Percentiles rank a stretch among this genome's conserved stretches.
phyloP scores from a whole-genome alignment of 805 yeast species.

The Clavispora santaluciae region DNA sequence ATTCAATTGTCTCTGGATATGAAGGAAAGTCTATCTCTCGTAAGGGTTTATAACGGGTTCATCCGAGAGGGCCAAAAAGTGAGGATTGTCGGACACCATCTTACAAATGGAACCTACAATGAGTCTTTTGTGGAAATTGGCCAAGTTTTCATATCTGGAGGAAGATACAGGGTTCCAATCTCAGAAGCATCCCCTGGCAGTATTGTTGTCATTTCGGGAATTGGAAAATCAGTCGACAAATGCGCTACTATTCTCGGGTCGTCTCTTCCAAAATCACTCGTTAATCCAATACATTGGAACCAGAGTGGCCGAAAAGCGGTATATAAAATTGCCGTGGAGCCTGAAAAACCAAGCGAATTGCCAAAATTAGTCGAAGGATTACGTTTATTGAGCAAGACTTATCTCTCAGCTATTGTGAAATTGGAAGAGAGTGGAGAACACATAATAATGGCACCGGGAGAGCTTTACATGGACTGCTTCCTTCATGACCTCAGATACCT shows the following conservation, averaged over 20 bases:
- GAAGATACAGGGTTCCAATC: slow-evolving; percentile 61
- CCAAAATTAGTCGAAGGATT: slow-evolving; percentile 72
- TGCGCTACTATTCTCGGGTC: slow-evolving; percentile 51
- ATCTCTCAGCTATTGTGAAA: slow-evolving; percentile 60
- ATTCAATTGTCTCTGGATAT: slow-evolving; percentile 54
- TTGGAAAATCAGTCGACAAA: slow-evolving; percentile 52
- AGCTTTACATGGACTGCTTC: slow-evolving; percentile 77
- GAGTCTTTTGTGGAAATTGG: slow-evolving; percentile 36
- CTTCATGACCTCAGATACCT: slow-evolving; percentile 68
- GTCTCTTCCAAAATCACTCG: slow-evolving; percentile 12
- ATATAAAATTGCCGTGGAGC: slow-evolving; percentile 79
- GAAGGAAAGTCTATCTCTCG: slow-evolving; percentile 48
- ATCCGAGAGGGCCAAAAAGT: slow-evolving; percentile 45
- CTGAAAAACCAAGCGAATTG: slow-evolving; percentile 70
- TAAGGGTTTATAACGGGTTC: slow-evolving; percentile 59
- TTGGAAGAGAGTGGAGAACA: slow-evolving; percentile 91
- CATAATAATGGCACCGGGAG: slow-evolving; percentile 78
- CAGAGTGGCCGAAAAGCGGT: slow-evolving; percentile 51
- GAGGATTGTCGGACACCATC: slow-evolving; percentile 53
- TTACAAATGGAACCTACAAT: slow-evolving; percentile 50
- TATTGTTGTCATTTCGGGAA: slow-evolving; percentile 63
- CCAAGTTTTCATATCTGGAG: slow-evolving; percentile 54
- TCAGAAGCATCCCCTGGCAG: slow-evolving; percentile 57
- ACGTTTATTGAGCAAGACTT: slow-evolving; percentile 54
- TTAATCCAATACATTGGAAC: slow-evolving; percentile 31